Evolutionary conservation across 148 eudicot genomes (phyloP), one percentile per base, ranked within the genome.

Genomic region (Arbutus unedo): DNA sequence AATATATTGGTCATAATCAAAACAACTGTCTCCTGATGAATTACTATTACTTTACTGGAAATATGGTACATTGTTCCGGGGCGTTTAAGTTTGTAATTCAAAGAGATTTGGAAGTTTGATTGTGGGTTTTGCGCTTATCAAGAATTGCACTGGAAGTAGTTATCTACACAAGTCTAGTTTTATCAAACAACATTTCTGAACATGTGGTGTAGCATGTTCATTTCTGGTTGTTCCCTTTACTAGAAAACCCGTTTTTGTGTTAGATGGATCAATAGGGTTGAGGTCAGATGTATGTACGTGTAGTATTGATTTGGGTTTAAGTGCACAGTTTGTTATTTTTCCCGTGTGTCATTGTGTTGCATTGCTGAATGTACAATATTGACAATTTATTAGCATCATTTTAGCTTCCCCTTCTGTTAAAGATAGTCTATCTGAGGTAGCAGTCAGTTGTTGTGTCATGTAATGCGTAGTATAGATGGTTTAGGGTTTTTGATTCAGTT

Each of bases 401-500:
- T 48, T n/a, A 44, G 45, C 4, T 43, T 56, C 15, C 64, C 21
- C 1, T 15, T 59, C 21, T 3, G n/a, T 59, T 59, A 0, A 15
- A 67, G 72, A 11, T 16, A 8, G 48, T 4, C 49, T 74, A 16
- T 50, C n/a, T 18, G 2, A 4, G 11, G 44, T 44, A 6, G 49
- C 79, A 43, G 6, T 77, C 67, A 41, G 13, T 68, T 16, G 78
- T 50, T 62, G 11, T 62, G 55, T 38, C 50, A 72, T 43, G 45
- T 71, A 47, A 53, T 31, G 31, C 38, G 4, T 44, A 16, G 14
- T 48, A 54, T 31, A 11, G 15, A 8, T 50, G 41, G 41, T 25
- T n/a, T 79, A 66, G 23, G 41, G 21, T 79, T 64, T 47, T 48
- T 6, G 64, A 75, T 59, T 62, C 19, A 64, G 38, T 68, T 79